Percentiles rank a stretch among this genome's conserved stretches.
These are phyloP conservation scores for Ophiosphaerella korrae DNA, from an alignment of 2,329 filamentous ascomycete species.

Conservation along the genomic window DNA sequence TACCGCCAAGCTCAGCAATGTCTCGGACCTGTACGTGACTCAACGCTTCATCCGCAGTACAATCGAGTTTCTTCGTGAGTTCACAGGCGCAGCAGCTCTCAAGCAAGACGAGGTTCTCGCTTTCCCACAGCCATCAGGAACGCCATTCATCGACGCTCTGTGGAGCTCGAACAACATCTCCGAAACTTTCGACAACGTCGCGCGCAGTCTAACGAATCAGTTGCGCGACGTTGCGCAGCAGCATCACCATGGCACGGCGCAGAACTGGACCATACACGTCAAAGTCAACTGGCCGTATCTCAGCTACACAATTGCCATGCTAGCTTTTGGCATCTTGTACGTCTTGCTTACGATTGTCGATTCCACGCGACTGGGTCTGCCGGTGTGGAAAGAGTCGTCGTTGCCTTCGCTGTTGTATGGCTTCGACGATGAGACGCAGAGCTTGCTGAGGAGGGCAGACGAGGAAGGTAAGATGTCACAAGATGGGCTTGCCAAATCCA, in stretches of 20 bases:
- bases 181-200: conserved; percentile 3
- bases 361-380: neutral
- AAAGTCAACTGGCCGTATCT: conserved; percentile 8
- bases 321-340: conserved; percentile 2
- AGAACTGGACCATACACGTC: conserved; percentile 5
- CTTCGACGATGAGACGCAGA: conserved; percentile 9
- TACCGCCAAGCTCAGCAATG: neutral
- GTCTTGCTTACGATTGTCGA: conserved; percentile 3
- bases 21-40: neutral
- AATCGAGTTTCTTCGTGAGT: neutral
- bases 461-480: neutral
- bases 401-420: conserved; percentile 9
- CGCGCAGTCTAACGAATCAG: conserved; percentile 5
- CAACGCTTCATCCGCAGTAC: neutral
- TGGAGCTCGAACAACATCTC: conserved; percentile 6
- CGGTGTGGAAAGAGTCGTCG: conserved; percentile 10
- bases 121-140: neutral
- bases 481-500: no score
- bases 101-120: neutral
- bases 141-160: neutral
- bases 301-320: conserved; percentile 1
- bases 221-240: neutral
- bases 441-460: neutral
- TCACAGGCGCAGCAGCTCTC: neutral
- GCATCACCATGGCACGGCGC: neutral